These are phyloP conservation scores for Trypanosoma congolense DNA, from an alignment of 208 protist species.

Conservation along the genomic window DNA sequence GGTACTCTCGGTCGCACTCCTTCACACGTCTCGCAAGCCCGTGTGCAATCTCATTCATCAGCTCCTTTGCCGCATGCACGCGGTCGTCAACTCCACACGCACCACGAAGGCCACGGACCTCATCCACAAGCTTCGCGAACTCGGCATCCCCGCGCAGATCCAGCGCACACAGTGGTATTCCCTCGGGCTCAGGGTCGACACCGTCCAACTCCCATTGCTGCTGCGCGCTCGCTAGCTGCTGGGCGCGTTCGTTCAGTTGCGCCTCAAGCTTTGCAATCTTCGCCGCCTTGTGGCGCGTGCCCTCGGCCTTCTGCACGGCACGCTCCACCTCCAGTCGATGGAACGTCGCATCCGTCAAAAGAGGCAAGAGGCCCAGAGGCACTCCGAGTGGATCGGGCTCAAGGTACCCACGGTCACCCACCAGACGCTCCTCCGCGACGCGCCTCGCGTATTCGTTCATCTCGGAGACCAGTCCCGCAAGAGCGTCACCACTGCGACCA, in stretches of 20 bases:
- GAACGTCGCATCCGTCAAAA: conserved; percentile 57
- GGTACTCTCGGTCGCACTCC: conserved; percentile 61
- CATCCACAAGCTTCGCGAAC: conserved; percentile 50
- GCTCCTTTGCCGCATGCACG: conserved; percentile 39
- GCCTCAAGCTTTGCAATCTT: conserved; percentile 68
- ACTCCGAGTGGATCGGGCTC: conserved; percentile 49
- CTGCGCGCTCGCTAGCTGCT: conserved; percentile 63
- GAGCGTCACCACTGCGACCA: conserved; percentile 23
- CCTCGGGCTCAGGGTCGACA: conserved; percentile 53
- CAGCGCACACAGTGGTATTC: conserved; percentile 47
- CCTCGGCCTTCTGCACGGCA: conserved; percentile 45
- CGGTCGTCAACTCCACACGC: conserved; percentile 24
- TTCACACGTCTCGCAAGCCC: conserved; percentile 31
- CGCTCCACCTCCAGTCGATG: conserved; percentile 61
- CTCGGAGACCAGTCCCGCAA: conserved; percentile 32
- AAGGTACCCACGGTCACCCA: conserved; percentile 59
- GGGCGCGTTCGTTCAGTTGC: conserved; percentile 46
- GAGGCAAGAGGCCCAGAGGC: conserved; percentile 47
- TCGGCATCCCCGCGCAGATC: conserved; percentile 46
- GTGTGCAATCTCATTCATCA: conserved; percentile 57
- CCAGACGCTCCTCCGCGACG: conserved; percentile 46
- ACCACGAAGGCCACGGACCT: conserved; percentile 43
- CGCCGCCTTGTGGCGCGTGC: conserved; percentile 51
- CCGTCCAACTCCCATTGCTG: conserved; percentile 47
- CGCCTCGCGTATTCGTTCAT: conserved; percentile 55